Conservation (phyloP, 148 eudicot genomes). For the Rhododendron simsii region DNA sequence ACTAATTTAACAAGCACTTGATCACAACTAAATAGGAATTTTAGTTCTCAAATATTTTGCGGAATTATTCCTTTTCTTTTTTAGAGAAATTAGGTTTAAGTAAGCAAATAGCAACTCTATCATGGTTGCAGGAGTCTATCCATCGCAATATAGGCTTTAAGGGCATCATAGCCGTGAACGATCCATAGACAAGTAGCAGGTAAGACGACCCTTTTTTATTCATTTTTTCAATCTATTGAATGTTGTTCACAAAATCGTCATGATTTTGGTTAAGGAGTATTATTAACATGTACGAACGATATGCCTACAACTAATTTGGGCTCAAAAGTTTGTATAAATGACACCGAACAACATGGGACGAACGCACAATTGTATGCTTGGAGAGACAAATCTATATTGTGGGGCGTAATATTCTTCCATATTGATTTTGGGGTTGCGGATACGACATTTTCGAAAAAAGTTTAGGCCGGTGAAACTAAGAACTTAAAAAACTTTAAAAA, state of each 20-base stretch:
- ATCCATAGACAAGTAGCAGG: background rate
- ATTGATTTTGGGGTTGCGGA: background rate
- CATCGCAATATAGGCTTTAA: background rate
- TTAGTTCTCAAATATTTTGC: background rate
- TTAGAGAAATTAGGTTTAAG: background rate
- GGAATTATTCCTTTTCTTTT: background rate
- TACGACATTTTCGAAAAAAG: background rate
- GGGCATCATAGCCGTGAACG: background rate
- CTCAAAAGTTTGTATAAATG: background rate
- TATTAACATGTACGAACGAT: background rate
- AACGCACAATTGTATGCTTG: background rate
- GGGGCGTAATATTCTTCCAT: background rate
- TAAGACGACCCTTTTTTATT: background rate
- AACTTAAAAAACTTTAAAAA: background rate
- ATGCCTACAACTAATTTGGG: background rate
- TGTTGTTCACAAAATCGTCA: background rate
- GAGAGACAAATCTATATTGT: background rate
- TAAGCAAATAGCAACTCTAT: background rate
- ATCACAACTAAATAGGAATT: background rate
- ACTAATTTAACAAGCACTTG: background rate
- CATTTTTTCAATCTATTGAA: background rate
- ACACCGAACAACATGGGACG: background rate
- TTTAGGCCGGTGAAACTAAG: background rate
- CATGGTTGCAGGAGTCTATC: background rate
- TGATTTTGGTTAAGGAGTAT: background rate